Conservation (phyloP, 176 grass and related monocot genomes). For the Musa schizocarpa region DNA sequence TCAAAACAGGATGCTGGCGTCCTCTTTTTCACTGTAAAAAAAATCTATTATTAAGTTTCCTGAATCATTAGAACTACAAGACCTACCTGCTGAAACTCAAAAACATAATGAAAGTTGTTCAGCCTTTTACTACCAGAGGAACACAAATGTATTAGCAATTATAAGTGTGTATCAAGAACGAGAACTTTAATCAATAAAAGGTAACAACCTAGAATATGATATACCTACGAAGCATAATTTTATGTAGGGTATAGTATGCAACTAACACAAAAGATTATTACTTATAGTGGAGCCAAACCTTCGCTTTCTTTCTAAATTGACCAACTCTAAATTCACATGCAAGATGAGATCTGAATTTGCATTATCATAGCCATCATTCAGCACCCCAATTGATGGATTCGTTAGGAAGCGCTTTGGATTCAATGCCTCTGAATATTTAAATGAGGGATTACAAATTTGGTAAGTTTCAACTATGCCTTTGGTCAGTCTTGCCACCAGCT, state of each 20-base stretch:
- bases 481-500: constrained; percentile 80
- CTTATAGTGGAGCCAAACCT: constrained; percentile 45
- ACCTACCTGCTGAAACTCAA: neutral
- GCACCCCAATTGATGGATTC: constrained; percentile 56
- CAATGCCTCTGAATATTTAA: constrained; percentile 66
- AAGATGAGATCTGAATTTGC: constrained; percentile 86
- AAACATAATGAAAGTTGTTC: neutral
- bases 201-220: neutral
- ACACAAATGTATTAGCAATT: neutral
- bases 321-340: constrained; percentile 76
- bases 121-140: neutral
- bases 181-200: neutral
- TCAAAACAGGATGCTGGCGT: no score
- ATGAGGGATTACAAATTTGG: constrained; percentile 62
- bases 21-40: no score
- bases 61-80: neutral
- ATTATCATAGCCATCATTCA: constrained; percentile 87
- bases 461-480: constrained; percentile 68
- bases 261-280: neutral
- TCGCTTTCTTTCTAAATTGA: constrained; percentile 46
- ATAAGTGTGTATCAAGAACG: neutral
- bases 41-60: no score
- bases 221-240: neutral
- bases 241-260: neutral
- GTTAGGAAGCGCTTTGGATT: constrained; percentile 87